Evolutionary conservation across 2,329 filamentous ascomycete genomes (phyloP).

Genomic region (Tolypocladium capitatum): DNA sequence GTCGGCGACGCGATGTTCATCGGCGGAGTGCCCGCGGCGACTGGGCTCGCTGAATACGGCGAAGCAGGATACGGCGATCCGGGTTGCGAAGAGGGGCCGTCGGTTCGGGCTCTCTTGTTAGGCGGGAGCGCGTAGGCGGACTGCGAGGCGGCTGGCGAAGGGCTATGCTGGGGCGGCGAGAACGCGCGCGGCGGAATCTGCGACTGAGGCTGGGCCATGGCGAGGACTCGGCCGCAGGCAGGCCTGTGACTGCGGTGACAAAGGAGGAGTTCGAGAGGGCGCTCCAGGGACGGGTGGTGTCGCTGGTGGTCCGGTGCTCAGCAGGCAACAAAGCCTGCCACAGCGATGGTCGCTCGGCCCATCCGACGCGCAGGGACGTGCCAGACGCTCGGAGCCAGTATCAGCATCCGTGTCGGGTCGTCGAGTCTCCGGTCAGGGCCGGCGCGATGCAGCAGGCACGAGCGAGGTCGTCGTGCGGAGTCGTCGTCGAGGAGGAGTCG

Average conservation of each 20-base stretch:
- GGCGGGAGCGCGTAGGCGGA: slow-evolving; percentile 47
- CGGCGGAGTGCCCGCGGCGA: slow-evolving; percentile 25
- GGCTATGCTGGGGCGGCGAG: slow-evolving; percentile 48
- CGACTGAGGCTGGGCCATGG: slow-evolving; percentile 48
- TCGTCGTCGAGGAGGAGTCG: slow-evolving; percentile 8
- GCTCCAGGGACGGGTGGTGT: neutral
- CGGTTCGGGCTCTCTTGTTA: slow-evolving; percentile 48
- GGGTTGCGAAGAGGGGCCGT: slow-evolving; percentile 54
- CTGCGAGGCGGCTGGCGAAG: slow-evolving; percentile 46
- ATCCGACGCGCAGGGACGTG: slow-evolving; percentile 25
- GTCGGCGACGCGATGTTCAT: slow-evolving; percentile 23
- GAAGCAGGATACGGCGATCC: slow-evolving; percentile 46
- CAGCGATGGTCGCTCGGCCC: slow-evolving; percentile 29
- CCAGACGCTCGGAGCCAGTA: neutral
- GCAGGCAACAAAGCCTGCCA: slow-evolving; percentile 38
- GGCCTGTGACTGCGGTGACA: slow-evolving; percentile 1
- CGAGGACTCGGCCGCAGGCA: slow-evolving; percentile 1
- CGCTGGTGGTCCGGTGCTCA: slow-evolving; percentile 15
- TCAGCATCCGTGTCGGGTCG: neutral
- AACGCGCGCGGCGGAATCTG: slow-evolving; percentile 39
- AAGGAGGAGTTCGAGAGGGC: slow-evolving; percentile 2
- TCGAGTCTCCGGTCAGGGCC: neutral
- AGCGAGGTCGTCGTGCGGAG: slow-evolving; percentile 8
- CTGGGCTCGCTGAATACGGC: slow-evolving; percentile 35
- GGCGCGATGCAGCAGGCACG: slow-evolving; percentile 6